A percentile compares a stretch with the other conserved stretches of the same genome.
Conservation (phyloP, 2,329 filamentous ascomycete species). For the Polytolypa hystricis region DNA sequence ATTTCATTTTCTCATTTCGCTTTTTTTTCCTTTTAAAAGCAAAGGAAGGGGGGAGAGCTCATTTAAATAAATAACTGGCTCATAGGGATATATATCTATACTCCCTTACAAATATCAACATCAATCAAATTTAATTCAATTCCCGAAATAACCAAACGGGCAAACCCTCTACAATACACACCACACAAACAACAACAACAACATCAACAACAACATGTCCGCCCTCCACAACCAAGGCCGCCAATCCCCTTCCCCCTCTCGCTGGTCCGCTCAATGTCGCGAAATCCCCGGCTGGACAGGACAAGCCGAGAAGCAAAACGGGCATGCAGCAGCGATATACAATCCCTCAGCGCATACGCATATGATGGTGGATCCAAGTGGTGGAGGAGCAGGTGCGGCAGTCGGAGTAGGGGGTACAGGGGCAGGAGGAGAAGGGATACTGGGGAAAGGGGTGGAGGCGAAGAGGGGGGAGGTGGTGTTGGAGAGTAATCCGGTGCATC, state of each 20-base stretch:
- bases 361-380: background rate
- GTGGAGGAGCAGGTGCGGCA: background rate
- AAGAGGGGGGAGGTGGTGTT: slow-evolving; percentile 15
- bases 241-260: slow-evolving; percentile 66
- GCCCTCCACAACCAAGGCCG: slow-evolving; percentile 53
- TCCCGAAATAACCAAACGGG: background rate
- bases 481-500: slow-evolving; percentile 33
- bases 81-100: no score
- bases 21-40: no score
- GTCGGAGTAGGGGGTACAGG: no score
- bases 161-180: slow-evolving; percentile 1
- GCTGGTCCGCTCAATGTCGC: slow-evolving; percentile 55
- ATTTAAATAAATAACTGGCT: no score
- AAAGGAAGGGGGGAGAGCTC: no score
- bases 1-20: no score
- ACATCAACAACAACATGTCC: slow-evolving; percentile 49
- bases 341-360: slow-evolving; percentile 39
- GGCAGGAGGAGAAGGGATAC: slow-evolving; percentile 16
- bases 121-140: no score
- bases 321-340: slow-evolving; percentile 18
- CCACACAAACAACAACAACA: background rate
- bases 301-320: slow-evolving; percentile 32
- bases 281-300: slow-evolving; percentile 35
- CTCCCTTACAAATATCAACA: background rate
- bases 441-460: slow-evolving; percentile 9